Percentiles rank a stretch among this genome's conserved stretches.
These are phyloP conservation scores for Colletotrichum cordylinicola DNA, from an alignment of 2,329 filamentous ascomycete species.

Conservation along the genomic window DNA sequence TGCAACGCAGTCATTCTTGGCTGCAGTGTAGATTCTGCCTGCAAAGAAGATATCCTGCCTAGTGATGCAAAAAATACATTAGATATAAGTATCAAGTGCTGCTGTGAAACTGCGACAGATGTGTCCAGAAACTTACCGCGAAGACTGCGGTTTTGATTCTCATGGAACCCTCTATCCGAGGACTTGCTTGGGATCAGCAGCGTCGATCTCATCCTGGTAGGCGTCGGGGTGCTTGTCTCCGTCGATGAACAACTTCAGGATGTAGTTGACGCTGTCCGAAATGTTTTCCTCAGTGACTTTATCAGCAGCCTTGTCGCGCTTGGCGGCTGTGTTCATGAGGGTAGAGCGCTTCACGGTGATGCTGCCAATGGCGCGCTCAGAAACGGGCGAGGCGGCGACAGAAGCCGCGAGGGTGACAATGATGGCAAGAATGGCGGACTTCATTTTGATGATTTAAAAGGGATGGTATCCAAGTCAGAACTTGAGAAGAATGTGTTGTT, in stretches of 20 bases:
- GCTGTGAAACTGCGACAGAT: background rate
- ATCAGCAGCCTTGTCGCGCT: background rate
- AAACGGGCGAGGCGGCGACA: background rate
- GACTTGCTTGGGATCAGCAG: background rate
- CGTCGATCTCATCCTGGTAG: background rate
- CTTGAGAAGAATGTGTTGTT: background rate
- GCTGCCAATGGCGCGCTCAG: background rate
- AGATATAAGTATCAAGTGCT: background rate
- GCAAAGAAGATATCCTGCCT: background rate
- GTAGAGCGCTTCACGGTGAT: background rate
- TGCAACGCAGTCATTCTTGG: background rate
- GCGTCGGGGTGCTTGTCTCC: background rate
- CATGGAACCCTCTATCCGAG: background rate
- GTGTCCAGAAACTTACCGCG: background rate
- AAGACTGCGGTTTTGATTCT: background rate
- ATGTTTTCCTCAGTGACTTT: background rate
- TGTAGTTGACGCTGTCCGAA: constrained; percentile 4
- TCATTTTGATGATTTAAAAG: background rate
- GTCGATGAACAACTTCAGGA: background rate
- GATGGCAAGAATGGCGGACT: background rate
- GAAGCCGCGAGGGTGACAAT: background rate
- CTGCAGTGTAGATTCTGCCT: background rate
- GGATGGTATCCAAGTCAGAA: background rate
- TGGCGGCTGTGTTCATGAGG: background rate
- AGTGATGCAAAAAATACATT: background rate